Percentiles rank a stretch among this genome's conserved stretches.
Conservation (phyloP, 2,329 filamentous ascomycete genomes). For the Incumbomyces lentus region DNA sequence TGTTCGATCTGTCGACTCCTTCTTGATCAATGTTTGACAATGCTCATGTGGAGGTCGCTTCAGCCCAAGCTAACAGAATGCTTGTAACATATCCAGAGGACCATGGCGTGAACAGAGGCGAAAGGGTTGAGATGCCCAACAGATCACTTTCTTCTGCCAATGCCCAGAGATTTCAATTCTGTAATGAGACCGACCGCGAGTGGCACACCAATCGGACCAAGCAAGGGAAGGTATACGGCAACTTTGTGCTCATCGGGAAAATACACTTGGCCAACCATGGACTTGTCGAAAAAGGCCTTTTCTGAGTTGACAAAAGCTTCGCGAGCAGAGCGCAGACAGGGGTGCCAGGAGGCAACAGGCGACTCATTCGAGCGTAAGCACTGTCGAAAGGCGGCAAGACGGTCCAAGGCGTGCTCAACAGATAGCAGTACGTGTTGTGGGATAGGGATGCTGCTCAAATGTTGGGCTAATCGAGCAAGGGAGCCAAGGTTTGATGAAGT, state of each 20-base stretch:
- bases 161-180: constrained; percentile 54
- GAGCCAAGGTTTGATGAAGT: constrained; percentile 92
- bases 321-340: constrained; percentile 67
- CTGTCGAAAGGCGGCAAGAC: constrained; percentile 49
- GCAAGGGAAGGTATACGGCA: constrained; percentile 82
- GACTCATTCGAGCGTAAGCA: constrained; percentile 2
- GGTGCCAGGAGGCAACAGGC: constrained; percentile 46
- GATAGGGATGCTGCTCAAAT: constrained; percentile 82
- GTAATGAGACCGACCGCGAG: constrained; percentile 74
- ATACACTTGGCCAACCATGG: constrained; percentile 97
- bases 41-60: too few relatives aligned
- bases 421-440: constrained; percentile 77
- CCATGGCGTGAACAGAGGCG: too few relatives aligned
- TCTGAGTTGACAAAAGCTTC: constrained; percentile 84
- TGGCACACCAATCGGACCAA: constrained; percentile 85
- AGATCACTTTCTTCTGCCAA: constrained; percentile 20
- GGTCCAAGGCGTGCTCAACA: constrained; percentile 66
- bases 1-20: too few relatives aligned
- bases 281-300: constrained; percentile 94
- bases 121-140: too few relatives aligned
- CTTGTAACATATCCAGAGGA: too few relatives aligned
- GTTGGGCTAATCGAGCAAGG: constrained; percentile 71
- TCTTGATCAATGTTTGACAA: too few relatives aligned
- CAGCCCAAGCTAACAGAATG: too few relatives aligned
- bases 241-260: constrained; percentile 98